phyloP scores from a whole-genome alignment of 345 rosid genomes.

The Excoecaria cochinchinensis region DNA sequence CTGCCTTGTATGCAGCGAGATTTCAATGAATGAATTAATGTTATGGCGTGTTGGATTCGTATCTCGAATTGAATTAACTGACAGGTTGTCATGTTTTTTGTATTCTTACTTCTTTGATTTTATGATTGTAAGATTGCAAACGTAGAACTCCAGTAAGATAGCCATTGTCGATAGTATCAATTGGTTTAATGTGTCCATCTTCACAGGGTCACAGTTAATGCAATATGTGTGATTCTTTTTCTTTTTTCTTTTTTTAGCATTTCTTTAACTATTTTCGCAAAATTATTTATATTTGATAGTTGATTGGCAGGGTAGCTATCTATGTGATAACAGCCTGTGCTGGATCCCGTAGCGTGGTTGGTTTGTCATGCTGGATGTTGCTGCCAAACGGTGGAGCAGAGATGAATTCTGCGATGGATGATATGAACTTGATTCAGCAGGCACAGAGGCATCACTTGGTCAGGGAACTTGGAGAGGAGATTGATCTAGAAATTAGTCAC shows the following conservation, averaged over 20 bases:
- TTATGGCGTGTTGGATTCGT: not conserved
- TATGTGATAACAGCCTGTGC: slow-evolving; percentile 25
- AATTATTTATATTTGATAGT: slow-evolving; percentile 2
- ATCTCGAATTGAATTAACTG: not conserved
- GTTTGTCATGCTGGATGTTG: slow-evolving; percentile 94
- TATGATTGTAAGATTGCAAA: not conserved
- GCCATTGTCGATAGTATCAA: not conserved
- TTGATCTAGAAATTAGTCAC: slow-evolving; percentile 94
- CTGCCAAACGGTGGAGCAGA: slow-evolving; percentile 69
- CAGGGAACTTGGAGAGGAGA: slow-evolving; percentile 92
- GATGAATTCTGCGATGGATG: slow-evolving; percentile 96
- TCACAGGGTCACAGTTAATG: not conserved
- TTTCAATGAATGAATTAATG: not conserved
- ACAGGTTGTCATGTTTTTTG: not conserved
- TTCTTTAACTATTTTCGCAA: not conserved
- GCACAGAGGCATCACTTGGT: slow-evolving; percentile 95
- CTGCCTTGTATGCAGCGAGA: not conserved
- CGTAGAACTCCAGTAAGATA: not conserved
- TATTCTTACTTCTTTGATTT: too few relatives aligned
- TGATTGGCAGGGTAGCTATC: slow-evolving; percentile 17
- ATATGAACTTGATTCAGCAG: slow-evolving; percentile 92
- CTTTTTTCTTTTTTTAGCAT: not conserved
- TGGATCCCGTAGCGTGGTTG: slow-evolving; percentile 32
- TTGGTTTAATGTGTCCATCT: not conserved
- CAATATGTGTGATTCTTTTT: not conserved